Conservation (phyloP, 441 rosid species). For the Capsella rubella region DNA sequence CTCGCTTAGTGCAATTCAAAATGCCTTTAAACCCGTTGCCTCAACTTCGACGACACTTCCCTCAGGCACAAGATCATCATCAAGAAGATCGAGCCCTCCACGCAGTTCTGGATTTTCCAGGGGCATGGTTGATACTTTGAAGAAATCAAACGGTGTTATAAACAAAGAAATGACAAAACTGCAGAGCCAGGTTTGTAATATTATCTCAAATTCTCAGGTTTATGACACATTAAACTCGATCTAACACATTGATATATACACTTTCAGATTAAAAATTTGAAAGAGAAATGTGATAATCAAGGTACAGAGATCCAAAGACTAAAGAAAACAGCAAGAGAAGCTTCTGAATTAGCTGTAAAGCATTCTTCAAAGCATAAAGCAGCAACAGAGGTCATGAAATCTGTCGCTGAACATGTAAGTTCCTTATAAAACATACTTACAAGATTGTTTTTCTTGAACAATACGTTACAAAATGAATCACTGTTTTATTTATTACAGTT, state of each 20-base stretch:
- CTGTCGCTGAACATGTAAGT: slow-evolving; percentile 66
- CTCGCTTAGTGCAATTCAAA: slow-evolving; percentile 69
- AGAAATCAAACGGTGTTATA: slow-evolving; percentile 76
- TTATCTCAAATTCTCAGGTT: slow-evolving; percentile 22
- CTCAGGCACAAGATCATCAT: slow-evolving; percentile 8
- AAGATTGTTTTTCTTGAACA: neutral
- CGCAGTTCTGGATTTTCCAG: slow-evolving; percentile 71
- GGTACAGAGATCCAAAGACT: slow-evolving; percentile 63
- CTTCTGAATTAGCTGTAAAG: slow-evolving; percentile 52
- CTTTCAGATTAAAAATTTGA: slow-evolving; percentile 63
- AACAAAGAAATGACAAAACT: slow-evolving; percentile 77
- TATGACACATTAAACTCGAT: slow-evolving; percentile 8
- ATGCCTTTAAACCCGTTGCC: slow-evolving; percentile 57
- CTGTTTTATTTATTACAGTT: slow-evolving; percentile 52
- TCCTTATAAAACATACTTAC: slow-evolving; percentile 3
- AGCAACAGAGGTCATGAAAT: slow-evolving; percentile 62
- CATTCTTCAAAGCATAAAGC: slow-evolving; percentile 60
- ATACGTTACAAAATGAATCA: neutral
- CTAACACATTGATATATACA: neutral
- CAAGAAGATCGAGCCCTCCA: slow-evolving; percentile 79
- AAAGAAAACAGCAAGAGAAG: slow-evolving; percentile 49
- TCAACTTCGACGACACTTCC: neutral
- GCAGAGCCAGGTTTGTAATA: slow-evolving; percentile 61
- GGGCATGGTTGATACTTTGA: slow-evolving; percentile 76
- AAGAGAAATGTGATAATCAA: slow-evolving; percentile 69